These are phyloP conservation scores for Geranium incanum DNA, from an alignment of 441 rosid genomes.

Conservation along the genomic window DNA sequence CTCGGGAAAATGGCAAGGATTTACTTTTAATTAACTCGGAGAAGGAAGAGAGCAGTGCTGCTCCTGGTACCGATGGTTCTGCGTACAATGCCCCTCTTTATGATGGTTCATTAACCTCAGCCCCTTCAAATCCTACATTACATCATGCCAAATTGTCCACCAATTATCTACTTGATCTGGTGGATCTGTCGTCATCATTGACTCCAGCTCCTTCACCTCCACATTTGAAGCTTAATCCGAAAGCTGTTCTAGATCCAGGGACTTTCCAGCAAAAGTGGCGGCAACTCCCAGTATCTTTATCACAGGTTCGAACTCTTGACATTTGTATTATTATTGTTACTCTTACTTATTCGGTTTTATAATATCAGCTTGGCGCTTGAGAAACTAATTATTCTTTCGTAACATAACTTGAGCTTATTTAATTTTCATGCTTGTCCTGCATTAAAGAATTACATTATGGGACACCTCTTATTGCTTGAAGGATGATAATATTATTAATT, in stretches of 20 bases:
- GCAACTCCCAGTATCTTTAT: constrained; percentile 57
- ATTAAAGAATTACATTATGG: no score
- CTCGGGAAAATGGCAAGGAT: constrained; percentile 86
- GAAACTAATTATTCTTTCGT: no score
- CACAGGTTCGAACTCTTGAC: constrained; percentile 41
- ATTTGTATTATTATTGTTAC: background rate
- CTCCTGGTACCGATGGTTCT: constrained; percentile 42
- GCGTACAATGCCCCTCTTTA: constrained; percentile 62
- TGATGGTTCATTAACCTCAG: constrained; percentile 35
- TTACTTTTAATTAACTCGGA: constrained; percentile 74
- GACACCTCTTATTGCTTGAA: no score
- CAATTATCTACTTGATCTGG: constrained; percentile 75
- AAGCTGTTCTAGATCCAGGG: constrained; percentile 73
- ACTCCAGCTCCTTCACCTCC: constrained; percentile 46
- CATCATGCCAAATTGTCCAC: constrained; percentile 51
- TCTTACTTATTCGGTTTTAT: no score
- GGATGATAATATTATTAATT: no score
- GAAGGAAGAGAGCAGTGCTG: constrained; percentile 57
- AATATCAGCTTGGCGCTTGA: background rate
- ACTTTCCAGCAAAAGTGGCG: constrained; percentile 94
- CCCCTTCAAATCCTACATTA: constrained; percentile 35
- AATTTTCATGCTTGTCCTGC: no score
- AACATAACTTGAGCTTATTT: no score
- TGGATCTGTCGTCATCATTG: constrained; percentile 41
- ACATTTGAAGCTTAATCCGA: constrained; percentile 66